Evolutionary conservation across 2,329 filamentous ascomycete species (phyloP), one percentile per base, ranked within the genome.

Genomic region (Herpotrichia juniperi): DNA sequence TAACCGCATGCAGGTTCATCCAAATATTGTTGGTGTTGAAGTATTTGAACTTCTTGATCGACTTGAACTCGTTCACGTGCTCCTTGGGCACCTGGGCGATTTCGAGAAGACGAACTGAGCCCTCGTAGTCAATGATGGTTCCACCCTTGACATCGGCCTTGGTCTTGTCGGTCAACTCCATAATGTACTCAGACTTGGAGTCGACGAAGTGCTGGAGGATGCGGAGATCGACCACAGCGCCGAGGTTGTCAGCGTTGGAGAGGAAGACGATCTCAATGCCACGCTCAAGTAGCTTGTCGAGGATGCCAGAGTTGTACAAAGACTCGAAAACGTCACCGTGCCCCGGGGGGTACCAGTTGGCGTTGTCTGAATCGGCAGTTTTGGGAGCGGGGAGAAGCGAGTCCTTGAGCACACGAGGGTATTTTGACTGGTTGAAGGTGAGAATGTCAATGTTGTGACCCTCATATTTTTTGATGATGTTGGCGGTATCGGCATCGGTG

Each of bases 21-120:
- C 94, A 99, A 80, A 99, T 97, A 86, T 99, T 99, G 90, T 99
- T 99, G 79, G 94, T 99, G 87, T 99, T 99, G 89, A 99, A 99
- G 87, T 99, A 99, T 86, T 96, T 97, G 89, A 99, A 99, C 86
- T 99, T 99, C 89, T 99, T 99, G 85, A 99, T 99, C 43, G 93
- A 97, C 88, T 99, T 99, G 91, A 99, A 99, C 82, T 99, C 94
- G 81, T 99, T 97, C 76, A 94, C 91, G 80, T 99, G 94, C 83
- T 99, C 91, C 87, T 97, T 99, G 79, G 94, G 94, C 30, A 99
- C 94, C 83, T 99, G 94, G 12, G 94, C 94, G 69, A 99, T 97
- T 83, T 99, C 94, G 47, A 99, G 89, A 63, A 99, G 89, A 73
- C 94, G 93, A 66, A 96, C 93, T 51, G 90, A 93, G 71, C 93